phyloP scores from a whole-genome alignment of 192 early-diverging fungal species.

The Powellomyces hirtus region DNA sequence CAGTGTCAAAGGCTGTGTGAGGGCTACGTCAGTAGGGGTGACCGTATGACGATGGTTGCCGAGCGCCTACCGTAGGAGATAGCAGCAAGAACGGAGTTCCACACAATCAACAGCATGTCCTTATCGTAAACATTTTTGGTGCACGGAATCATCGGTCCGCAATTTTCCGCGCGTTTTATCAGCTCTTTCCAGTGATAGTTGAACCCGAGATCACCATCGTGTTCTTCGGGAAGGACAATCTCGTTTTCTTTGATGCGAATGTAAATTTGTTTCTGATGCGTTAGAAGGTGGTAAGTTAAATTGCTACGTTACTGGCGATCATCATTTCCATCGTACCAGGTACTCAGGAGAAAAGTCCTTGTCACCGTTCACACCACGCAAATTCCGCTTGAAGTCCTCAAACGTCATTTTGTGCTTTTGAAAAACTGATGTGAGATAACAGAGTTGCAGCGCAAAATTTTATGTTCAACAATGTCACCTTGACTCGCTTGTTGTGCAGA shows the following conservation, averaged over 20 bases:
- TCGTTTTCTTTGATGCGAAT: slow-evolving; percentile 85
- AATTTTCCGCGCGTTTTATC: slow-evolving; percentile 46
- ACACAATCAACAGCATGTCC: slow-evolving; percentile 74
- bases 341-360: slow-evolving; percentile 82
- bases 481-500: slow-evolving; percentile 91
- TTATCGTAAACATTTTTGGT: slow-evolving; percentile 68
- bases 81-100: slow-evolving; percentile 73
- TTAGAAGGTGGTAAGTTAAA: slow-evolving; percentile 3
- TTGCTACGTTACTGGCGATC: no score
- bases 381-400: slow-evolving; percentile 85
- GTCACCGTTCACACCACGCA: slow-evolving; percentile 81
- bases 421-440: neutral
- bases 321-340: slow-evolving; percentile 48
- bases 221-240: slow-evolving; percentile 96
- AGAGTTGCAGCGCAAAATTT: slow-evolving; percentile 2
- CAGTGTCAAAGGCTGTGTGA: slow-evolving; percentile 82
- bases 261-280: slow-evolving; percentile 65
- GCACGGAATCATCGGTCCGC: slow-evolving; percentile 57
- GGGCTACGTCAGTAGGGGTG: slow-evolving; percentile 23
- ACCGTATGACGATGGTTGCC: slow-evolving; percentile 28
- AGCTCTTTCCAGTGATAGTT: slow-evolving; percentile 91
- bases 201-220: slow-evolving; percentile 91
- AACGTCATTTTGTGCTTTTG: slow-evolving; percentile 79
- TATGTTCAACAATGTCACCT: no score
- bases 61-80: slow-evolving; percentile 75